These are phyloP conservation scores for Hortiboletus campestris DNA, from an alignment of 768 basidiomycete genomes.

Conservation along the genomic window DNA sequence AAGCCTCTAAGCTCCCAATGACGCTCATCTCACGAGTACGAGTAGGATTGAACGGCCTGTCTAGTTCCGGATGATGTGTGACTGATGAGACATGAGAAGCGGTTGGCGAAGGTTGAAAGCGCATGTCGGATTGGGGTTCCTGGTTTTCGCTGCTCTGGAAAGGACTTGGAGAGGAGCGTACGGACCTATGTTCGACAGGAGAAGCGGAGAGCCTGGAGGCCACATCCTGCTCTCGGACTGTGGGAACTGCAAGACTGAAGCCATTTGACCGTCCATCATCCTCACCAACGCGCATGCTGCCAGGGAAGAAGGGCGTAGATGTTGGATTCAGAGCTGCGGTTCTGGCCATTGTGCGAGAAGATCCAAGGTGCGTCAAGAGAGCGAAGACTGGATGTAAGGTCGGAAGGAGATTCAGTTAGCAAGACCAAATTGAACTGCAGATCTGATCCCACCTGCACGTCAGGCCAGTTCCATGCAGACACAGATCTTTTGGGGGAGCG, in stretches of 20 bases:
- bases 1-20: constrained; percentile 48
- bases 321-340: constrained; percentile 77
- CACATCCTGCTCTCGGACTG: constrained; percentile 43
- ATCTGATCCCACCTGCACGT: constrained; percentile 24
- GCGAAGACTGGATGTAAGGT: constrained; percentile 16
- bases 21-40: constrained; percentile 49
- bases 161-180: constrained; percentile 70
- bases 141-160: constrained; percentile 35
- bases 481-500: neutral
- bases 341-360: constrained; percentile 57
- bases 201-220: constrained; percentile 58
- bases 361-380: constrained; percentile 20
- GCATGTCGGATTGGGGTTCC: constrained; percentile 24
- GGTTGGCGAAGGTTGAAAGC: constrained; percentile 37
- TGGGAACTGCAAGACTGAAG: constrained; percentile 46
- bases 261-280: constrained; percentile 47
- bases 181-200: constrained; percentile 45
- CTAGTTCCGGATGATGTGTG: constrained; percentile 44
- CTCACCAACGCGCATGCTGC: constrained; percentile 51
- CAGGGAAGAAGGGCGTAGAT: constrained; percentile 84
- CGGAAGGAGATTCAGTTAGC: constrained; percentile 4
- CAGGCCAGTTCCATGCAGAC: constrained; percentile 32
- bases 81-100: constrained; percentile 47
- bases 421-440: neutral
- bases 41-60: constrained; percentile 42